These are phyloP conservation scores for Stachybotrys elegans DNA, from an alignment of 2,329 filamentous ascomycete genomes.

Conservation along the genomic window DNA sequence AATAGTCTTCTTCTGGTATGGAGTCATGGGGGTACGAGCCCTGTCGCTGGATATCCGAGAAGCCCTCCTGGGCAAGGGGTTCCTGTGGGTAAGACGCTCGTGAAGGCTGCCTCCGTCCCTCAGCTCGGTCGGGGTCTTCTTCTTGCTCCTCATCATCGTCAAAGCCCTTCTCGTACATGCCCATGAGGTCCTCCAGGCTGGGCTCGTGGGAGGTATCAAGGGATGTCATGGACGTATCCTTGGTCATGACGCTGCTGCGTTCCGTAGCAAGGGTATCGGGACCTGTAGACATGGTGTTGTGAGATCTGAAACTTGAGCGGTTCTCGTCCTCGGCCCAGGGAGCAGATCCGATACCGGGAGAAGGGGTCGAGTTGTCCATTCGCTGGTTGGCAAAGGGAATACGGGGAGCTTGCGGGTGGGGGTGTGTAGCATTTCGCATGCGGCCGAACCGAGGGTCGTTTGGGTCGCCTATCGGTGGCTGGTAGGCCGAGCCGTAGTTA, in stretches of 20 bases:
- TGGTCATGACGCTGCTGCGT: slow-evolving; percentile 76
- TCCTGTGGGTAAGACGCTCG: too few relatives aligned
- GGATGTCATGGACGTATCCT: slow-evolving; percentile 69
- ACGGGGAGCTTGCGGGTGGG: slow-evolving; percentile 20
- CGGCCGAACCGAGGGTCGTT: slow-evolving; percentile 25
- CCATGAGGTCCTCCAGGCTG: slow-evolving; percentile 64
- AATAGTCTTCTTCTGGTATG: too few relatives aligned
- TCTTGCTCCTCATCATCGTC: slow-evolving; percentile 36
- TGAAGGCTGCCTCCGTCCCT: too few relatives aligned
- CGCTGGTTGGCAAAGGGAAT: slow-evolving; percentile 18
- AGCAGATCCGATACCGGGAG: slow-evolving; percentile 27
- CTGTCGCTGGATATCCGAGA: too few relatives aligned
- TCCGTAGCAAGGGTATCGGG: slow-evolving; percentile 67
- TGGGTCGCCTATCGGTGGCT: slow-evolving; percentile 35
- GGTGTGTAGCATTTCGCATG: slow-evolving; percentile 20
- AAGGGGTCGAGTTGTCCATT: slow-evolving; percentile 33
- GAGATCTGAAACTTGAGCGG: slow-evolving; percentile 52
- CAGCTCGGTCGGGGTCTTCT: slow-evolving; percentile 7
- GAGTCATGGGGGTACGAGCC: too few relatives aligned
- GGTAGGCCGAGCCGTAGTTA: slow-evolving; percentile 38
- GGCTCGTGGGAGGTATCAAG: slow-evolving; percentile 49
- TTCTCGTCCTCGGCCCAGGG: slow-evolving; percentile 49
- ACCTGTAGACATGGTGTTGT: slow-evolving; percentile 47
- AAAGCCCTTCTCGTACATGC: slow-evolving; percentile 63
- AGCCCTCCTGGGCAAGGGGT: too few relatives aligned